Percentiles rank a stretch among this genome's conserved stretches.
phyloP scores from a whole-genome alignment of 768 basidiomycete genomes.

The Sporobolomyces phaffii region DNA sequence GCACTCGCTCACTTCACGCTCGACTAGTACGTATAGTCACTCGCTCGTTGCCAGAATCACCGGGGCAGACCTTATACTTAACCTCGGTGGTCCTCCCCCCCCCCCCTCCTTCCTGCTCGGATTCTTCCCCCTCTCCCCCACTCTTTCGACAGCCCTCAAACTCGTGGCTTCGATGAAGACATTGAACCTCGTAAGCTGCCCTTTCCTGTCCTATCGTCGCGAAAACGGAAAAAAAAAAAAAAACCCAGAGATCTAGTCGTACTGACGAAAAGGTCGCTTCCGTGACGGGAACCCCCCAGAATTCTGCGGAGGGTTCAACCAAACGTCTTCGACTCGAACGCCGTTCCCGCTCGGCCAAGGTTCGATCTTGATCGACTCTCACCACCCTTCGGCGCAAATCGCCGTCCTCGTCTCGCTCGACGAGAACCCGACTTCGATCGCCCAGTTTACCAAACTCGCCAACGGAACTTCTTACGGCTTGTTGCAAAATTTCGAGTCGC shows the following conservation, averaged over 20 bases:
- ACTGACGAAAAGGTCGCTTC: no score
- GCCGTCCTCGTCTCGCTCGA: slow-evolving; percentile 51
- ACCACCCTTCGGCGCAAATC: slow-evolving; percentile 60
- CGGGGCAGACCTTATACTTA: background rate
- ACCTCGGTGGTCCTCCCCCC: background rate
- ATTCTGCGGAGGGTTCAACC: slow-evolving; percentile 59
- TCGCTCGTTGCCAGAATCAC: no score
- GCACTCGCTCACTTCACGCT: slow-evolving; percentile 73
- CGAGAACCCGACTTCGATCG: slow-evolving; percentile 59
- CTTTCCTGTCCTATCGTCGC: background rate
- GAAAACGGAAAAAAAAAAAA: no score
- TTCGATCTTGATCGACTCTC: slow-evolving; percentile 60
- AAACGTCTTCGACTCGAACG: slow-evolving; percentile 56
- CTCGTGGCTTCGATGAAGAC: slow-evolving; percentile 65
- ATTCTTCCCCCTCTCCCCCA: background rate
- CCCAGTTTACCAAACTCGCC: slow-evolving; percentile 56
- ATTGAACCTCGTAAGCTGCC: slow-evolving; percentile 58
- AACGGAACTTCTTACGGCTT: slow-evolving; percentile 51
- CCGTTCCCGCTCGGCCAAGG: slow-evolving; percentile 62
- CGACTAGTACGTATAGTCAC: slow-evolving; percentile 49
- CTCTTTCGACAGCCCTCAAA: slow-evolving; percentile 51
- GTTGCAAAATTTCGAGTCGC: slow-evolving; percentile 46
- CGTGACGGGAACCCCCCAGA: slow-evolving; percentile 2
- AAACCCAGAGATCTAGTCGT: no score
- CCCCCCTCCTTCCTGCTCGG: background rate